Base-by-base conservation (phyloP, 257 asterid genomes). In the Salvia splendens region DNA sequence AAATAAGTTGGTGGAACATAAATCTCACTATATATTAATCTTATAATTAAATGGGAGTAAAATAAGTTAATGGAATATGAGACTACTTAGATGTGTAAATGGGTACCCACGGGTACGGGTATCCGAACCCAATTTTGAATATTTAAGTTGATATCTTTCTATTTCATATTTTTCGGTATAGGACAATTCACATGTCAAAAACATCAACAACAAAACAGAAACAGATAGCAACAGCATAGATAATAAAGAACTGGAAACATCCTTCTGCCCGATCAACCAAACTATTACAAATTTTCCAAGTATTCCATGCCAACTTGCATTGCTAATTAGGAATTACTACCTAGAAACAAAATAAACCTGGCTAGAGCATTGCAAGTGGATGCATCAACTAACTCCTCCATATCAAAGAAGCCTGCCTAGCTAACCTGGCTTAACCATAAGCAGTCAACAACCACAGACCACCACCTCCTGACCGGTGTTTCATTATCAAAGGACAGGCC, bases 381-480 rank as follows among this genome's bases (percentile, higher is more conserved):
- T 48, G 15, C 40, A 14, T 35, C 36, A 69, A 48, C 42, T 3
- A 47, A 71, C 38, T 65, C 49, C 76, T 63, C 65, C 69, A 41
- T 17, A 43, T 47, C 1, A 30, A 24, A 47, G 35, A 64, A 65
- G 15, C 80, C 78, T 68, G 15, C 80, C 78, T 68, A 68, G 54
- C 16, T 12, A 71, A 73, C 75, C 73, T 57, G 84, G 74, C 59
- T 72, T 72, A 71, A 61, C 77, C 79, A 61, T n/a, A 46, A 46
- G 78, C 78, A 77, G 49, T 55, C 41, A 49, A 66, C 75, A 61
- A 76, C 54, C 78, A 78, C 79, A 72, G 38, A 76, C 49, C 80
- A 24, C 30, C 30, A 78, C 79, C 87, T 71, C 84, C 75, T 38
- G 5, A 1, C 69, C 35, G 42, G 36, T 66, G 65, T 51, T 28